Evolutionary conservation across 345 rosid genomes (phyloP).

Genomic region (Dipteronia sinensis): DNA sequence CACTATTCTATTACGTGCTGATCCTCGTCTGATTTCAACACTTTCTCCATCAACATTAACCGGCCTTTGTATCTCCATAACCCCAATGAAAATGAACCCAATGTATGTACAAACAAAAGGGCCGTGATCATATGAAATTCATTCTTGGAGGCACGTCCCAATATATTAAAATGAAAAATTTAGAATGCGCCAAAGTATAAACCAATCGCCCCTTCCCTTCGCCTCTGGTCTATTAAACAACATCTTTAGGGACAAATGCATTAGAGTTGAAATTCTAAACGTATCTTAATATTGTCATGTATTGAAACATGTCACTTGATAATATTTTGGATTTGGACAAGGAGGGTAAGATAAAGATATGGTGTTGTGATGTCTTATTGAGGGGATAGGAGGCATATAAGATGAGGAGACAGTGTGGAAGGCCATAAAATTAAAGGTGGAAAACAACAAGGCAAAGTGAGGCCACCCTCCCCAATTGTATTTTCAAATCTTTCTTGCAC

Average conservation of each 20-base stretch:
- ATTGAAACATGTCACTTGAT: too few relatives aligned
- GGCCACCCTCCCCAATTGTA: too few relatives aligned
- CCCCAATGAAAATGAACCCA: not conserved
- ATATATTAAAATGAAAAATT: too few relatives aligned
- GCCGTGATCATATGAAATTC: not conserved
- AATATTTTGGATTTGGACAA: not conserved
- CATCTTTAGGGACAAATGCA: too few relatives aligned
- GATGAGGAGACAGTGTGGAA: not conserved
- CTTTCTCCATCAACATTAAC: constrained; percentile 20
- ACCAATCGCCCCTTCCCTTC: too few relatives aligned
- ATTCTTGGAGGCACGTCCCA: too few relatives aligned
- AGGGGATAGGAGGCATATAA: not conserved
- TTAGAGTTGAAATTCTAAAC: too few relatives aligned
- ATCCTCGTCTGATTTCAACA: not conserved
- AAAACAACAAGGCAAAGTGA: constrained; percentile 25
- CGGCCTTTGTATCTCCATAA: not conserved
- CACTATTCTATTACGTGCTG: not conserved
- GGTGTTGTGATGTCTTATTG: not conserved
- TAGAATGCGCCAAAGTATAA: too few relatives aligned
- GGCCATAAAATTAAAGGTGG: constrained; percentile 29
- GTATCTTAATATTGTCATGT: too few relatives aligned
- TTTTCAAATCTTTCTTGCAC: too few relatives aligned
- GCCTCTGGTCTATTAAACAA: too few relatives aligned
- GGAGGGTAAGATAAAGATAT: not conserved
- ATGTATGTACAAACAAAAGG: not conserved